Percentiles rank a stretch among this genome's conserved stretches.
Conservation (phyloP, 73 alveolate species). For the Tetrahymena thermophila region DNA sequence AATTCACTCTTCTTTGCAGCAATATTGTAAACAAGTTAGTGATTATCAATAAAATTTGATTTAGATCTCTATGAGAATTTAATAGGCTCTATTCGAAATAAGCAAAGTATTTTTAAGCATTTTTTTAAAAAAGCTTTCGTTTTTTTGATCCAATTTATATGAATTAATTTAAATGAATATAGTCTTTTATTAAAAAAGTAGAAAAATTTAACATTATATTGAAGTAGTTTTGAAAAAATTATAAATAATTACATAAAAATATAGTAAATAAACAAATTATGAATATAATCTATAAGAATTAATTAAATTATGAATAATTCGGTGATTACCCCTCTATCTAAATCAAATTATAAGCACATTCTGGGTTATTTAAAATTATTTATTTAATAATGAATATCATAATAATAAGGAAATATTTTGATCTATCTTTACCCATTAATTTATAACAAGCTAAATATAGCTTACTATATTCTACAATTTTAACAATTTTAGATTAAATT, state of each 20-base stretch:
- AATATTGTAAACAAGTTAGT: not conserved
- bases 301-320: too few species aligned
- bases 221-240: not conserved
- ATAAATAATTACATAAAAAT: not conserved
- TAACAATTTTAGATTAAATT: not conserved
- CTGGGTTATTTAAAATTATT: not conserved
- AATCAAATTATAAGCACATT: not conserved
- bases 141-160: too few species aligned
- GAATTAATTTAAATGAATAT: too few species aligned
- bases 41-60: not conserved
- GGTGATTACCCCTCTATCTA: not conserved
- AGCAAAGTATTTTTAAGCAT: too few species aligned
- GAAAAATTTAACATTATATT: too few species aligned
- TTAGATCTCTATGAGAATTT: not conserved
- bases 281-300: not conserved
- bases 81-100: too few species aligned
- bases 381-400: not conserved
- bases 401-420: not conserved
- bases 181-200: too few species aligned
- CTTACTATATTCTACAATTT: not conserved
- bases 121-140: too few species aligned
- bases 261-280: not conserved
- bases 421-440: not conserved
- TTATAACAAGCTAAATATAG: not conserved
- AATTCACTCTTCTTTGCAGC: not conserved